Base-by-base conservation (phyloP, 495 filamentous ascomycete species). In the Podospora didyma region DNA sequence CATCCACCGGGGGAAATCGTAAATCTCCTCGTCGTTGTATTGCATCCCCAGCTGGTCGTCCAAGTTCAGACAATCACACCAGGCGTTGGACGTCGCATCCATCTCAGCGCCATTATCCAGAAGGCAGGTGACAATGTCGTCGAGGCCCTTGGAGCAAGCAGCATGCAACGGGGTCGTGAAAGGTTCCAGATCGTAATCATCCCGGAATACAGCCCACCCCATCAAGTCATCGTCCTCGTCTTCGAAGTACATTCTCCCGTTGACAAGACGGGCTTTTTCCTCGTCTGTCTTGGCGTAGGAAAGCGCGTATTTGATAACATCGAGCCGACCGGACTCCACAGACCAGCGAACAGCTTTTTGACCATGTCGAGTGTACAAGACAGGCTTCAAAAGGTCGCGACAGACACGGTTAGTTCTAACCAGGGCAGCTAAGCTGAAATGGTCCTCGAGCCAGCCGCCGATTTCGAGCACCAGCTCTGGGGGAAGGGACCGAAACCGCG, bases 61-160 rank as follows among this genome's bases (percentile, higher is more conserved):
- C 37, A 45, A 3, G 41, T 39, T 12, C 16, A 58, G 16, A 49
- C 57, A 59, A 7, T 37, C 47, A 35, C 58, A 60, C 17, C 39
- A 11, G 10, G 14, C 9, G 23, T 21, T 6, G 6, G 53, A 60
- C 22, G 20, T 3, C 1, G 10, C 16, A 3, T 31, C 24, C 17
- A 46, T 49, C 4, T 21, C 3, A 34, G 58, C 53, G 21, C 58
- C 58, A 46, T 46, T 9, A n/a, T 60, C 53, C 14, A 60, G 46
- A 16, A 60, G 46, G 21, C 28, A 60, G 3, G 14, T 34, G 35
- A 60, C 58, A 24, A 56, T 26, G 22, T 50, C 45, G 31, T 50
- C 20, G 23, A 56, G 44, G 23, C 58, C 58, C 14, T 9, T 19
- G 35, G 19, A n/a, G 24, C 52, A 49, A 11, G 58, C 58, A n/a